A percentile compares a stretch with the other conserved stretches of the same genome.
These are phyloP conservation scores for Bullera alba DNA, from an alignment of 768 basidiomycete species.

Conservation along the genomic window DNA sequence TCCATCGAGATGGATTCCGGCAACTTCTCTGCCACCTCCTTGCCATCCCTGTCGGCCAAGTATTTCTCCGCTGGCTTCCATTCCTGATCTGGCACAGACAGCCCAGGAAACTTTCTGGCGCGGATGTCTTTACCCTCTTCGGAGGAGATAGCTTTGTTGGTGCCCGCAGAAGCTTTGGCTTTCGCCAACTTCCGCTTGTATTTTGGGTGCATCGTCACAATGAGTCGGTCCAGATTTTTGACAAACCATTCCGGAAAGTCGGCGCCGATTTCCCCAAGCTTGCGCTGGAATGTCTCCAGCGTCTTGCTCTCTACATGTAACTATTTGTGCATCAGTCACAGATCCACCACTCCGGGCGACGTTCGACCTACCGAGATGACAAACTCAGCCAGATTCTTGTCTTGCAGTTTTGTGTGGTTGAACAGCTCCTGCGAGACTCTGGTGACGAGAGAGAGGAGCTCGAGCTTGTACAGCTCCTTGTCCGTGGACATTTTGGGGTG, in stretches of 20 bases:
- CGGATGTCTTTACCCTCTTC: slow-evolving; percentile 64
- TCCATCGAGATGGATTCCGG: slow-evolving; percentile 63
- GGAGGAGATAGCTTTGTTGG: slow-evolving; percentile 11
- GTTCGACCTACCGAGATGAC: slow-evolving; percentile 57
- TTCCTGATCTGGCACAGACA: slow-evolving; percentile 72
- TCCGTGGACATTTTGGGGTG: slow-evolving; percentile 26
- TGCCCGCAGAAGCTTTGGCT: slow-evolving; percentile 31
- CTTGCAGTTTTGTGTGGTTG: slow-evolving; percentile 69
- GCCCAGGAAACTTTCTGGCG: slow-evolving; percentile 81
- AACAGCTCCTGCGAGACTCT: slow-evolving; percentile 88
- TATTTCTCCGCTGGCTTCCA: slow-evolving; percentile 52
- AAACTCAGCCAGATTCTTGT: slow-evolving; percentile 93
- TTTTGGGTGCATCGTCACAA: slow-evolving; percentile 89
- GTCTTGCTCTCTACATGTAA: slow-evolving; percentile 79
- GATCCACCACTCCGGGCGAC: not conserved
- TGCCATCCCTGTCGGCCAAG: slow-evolving; percentile 20
- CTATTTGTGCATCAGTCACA: slow-evolving; percentile 10
- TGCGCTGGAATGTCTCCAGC: slow-evolving; percentile 69
- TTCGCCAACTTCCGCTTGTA: slow-evolving; percentile 68
- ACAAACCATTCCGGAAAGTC: slow-evolving; percentile 84
- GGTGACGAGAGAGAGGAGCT: slow-evolving; percentile 80
- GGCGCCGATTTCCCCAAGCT: slow-evolving; percentile 68
- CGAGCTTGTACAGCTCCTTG: slow-evolving; percentile 80
- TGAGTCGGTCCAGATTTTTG: slow-evolving; percentile 87
- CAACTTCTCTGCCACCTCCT: slow-evolving; percentile 21